Evolutionary conservation across 164 flowering plant genomes (phyloP).

Genomic region (Kingdonia uniflora): DNA sequence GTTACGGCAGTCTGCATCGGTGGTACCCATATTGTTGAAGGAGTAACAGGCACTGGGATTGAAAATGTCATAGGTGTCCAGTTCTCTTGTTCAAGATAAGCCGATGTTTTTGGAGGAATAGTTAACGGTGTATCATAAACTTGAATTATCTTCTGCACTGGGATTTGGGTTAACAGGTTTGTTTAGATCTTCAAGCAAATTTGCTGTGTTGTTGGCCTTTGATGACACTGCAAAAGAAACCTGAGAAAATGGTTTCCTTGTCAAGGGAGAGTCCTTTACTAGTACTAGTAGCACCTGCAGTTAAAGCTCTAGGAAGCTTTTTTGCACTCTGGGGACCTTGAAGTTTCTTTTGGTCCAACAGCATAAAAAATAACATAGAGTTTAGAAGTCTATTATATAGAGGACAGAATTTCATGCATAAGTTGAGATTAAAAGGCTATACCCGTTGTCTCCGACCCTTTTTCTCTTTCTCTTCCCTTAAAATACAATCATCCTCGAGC

Average conservation of each 20-base stretch:
- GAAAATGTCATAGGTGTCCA: conserved; percentile 41
- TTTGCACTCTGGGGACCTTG: too few relatives aligned
- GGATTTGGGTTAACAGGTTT: too few relatives aligned
- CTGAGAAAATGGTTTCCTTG: conserved; percentile 75
- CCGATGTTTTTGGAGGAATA: conserved; percentile 32
- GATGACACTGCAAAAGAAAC: conserved; percentile 43
- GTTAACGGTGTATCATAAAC: too few relatives aligned
- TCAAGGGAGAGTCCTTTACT: conserved; percentile 43
- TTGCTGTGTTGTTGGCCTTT: too few relatives aligned
- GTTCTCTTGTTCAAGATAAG: conserved; percentile 25
- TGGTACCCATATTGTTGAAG: conserved; percentile 51
- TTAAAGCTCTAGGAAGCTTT: too few relatives aligned
- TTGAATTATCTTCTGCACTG: too few relatives aligned
- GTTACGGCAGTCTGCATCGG: conserved; percentile 68
- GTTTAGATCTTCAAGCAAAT: too few relatives aligned
- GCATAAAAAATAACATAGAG: neutral
- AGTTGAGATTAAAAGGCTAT: conserved; percentile 1
- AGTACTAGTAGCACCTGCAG: conserved; percentile 41
- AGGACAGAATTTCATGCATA: too few relatives aligned
- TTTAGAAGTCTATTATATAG: neutral
- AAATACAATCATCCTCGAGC: conserved; percentile 58
- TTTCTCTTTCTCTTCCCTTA: conserved; percentile 76
- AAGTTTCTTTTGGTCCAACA: too few relatives aligned
- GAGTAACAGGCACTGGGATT: too few relatives aligned
- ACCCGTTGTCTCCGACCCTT: conserved; percentile 73